Conservation (phyloP, 805 yeast genomes). For the Millerozyma acaciae region DNA sequence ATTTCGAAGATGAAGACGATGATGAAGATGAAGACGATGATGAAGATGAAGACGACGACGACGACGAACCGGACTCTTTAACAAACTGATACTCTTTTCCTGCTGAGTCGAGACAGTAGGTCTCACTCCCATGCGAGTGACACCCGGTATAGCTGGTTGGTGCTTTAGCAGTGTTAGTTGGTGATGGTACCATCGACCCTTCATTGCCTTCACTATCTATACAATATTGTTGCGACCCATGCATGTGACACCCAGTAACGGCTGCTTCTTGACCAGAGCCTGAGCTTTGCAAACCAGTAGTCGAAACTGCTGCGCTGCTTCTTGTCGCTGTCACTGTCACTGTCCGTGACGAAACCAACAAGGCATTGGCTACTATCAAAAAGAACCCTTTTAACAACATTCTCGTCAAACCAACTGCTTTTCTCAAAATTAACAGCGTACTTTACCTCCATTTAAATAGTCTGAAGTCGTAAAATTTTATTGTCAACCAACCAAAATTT, state of each 20-base stretch:
- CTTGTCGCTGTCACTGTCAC: slow-evolving; percentile 8
- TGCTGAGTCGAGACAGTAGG: slow-evolving; percentile 14
- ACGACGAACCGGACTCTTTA: slow-evolving; percentile 2
- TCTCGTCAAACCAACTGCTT: slow-evolving; percentile 1
- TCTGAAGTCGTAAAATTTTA: not conserved
- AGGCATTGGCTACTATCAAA: not conserved
- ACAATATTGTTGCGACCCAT: slow-evolving; percentile 16
- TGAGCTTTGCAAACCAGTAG: slow-evolving; percentile 4
- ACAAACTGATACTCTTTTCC: slow-evolving; percentile 17
- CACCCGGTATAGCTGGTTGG: slow-evolving; percentile 16
- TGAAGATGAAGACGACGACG: not conserved
- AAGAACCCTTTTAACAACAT: not conserved
- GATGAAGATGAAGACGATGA: slow-evolving; percentile 2
- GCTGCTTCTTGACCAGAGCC: slow-evolving; percentile 4
- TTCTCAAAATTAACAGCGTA: slow-evolving; percentile 1
- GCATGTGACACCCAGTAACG: slow-evolving; percentile 19
- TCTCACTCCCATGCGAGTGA: slow-evolving; percentile 16
- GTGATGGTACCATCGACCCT: slow-evolving; percentile 19
- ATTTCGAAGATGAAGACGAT: slow-evolving; percentile 2
- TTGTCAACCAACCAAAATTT: not conserved
- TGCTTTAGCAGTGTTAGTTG: slow-evolving; percentile 8
- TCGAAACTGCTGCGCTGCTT: slow-evolving; percentile 2
- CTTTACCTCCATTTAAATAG: not conserved
- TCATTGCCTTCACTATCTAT: slow-evolving; percentile 18
- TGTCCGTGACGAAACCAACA: slow-evolving; percentile 2